Conservation (phyloP, 1,284 basidiomycete genomes). For the Cryptococcus sp. region DNA sequence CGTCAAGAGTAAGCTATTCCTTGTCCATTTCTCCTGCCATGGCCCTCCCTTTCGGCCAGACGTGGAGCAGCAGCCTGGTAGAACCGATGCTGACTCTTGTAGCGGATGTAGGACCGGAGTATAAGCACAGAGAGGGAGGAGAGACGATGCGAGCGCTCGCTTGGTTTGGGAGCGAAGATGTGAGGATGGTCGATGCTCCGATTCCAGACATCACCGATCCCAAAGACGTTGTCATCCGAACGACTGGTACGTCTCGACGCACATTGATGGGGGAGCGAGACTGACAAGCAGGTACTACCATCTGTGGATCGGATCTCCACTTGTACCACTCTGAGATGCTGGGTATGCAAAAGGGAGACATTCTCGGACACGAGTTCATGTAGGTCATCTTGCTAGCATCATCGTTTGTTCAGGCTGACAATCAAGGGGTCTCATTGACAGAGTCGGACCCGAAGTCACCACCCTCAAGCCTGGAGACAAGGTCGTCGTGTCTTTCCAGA, state of each 20-base stretch:
- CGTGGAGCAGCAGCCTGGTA: not conserved
- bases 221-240: conserved; percentile 44
- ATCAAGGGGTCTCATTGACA: conserved; percentile 56
- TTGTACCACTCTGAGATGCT: conserved; percentile 61
- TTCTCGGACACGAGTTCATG: conserved; percentile 72
- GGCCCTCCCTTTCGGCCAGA: too few species aligned
- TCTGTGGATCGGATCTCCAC: conserved; percentile 62
- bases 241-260: too few species aligned
- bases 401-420: not conserved
- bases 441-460: conserved; percentile 59
- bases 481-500: conserved; percentile 70
- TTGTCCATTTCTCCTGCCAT: not conserved
- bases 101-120: conserved; percentile 46
- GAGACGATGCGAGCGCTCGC: conserved; percentile 63
- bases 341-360: conserved; percentile 62
- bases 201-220: conserved; percentile 56
- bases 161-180: conserved; percentile 58
- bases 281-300: too few species aligned
- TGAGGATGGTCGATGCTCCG: conserved; percentile 54
- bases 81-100: conserved; percentile 2
- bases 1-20: conserved; percentile 5
- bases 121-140: conserved; percentile 53
- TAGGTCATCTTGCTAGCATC: conserved; percentile 10
- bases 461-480: conserved; percentile 60
- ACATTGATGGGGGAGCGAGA: too few species aligned